Conservation (phyloP, 2,329 filamentous ascomycete genomes). For the Xylariaceae sp. region DNA sequence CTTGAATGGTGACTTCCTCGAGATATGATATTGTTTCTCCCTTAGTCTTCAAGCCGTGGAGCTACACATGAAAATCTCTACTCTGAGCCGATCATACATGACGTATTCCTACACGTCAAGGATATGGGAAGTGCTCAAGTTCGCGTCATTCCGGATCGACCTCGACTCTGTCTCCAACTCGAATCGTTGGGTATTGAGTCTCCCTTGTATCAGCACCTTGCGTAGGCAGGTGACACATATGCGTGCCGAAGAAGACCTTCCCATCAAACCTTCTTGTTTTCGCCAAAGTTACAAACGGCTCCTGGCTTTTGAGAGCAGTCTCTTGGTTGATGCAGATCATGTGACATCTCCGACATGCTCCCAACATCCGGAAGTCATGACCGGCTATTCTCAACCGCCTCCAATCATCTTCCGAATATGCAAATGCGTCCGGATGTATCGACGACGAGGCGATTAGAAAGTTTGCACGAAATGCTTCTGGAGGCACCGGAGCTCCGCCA, state of each 20-base stretch:
- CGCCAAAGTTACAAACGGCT: slow-evolving; percentile 83
- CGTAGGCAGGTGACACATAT: slow-evolving; percentile 56
- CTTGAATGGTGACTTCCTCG: too few species aligned
- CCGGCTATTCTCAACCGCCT: slow-evolving; percentile 61
- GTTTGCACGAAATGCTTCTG: slow-evolving; percentile 84
- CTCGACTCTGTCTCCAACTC: slow-evolving; percentile 45
- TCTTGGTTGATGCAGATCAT: slow-evolving; percentile 95
- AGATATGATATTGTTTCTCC: too few species aligned
- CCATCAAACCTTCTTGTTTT: slow-evolving; percentile 82
- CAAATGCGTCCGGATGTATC: slow-evolving; percentile 34
- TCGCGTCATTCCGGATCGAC: slow-evolving; percentile 14
- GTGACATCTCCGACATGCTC: slow-evolving; percentile 83
- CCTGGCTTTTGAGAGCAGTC: slow-evolving; percentile 72
- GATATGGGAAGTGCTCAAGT: too few species aligned
- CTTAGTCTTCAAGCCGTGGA: too few species aligned
- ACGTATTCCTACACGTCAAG: too few species aligned
- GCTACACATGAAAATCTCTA: too few species aligned
- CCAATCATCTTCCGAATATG: slow-evolving; percentile 85
- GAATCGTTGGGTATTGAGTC: slow-evolving; percentile 43
- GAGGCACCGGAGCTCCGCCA: slow-evolving; percentile 63
- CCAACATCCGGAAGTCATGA: slow-evolving; percentile 68
- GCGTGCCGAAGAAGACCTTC: slow-evolving; percentile 86
- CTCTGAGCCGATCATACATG: too few species aligned
- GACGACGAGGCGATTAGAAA: slow-evolving; percentile 63
- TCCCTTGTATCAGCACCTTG: slow-evolving; percentile 22